Evolutionary conservation across 2,329 filamentous ascomycete species (phyloP).

Genomic region (Curvularia lunata): DNA sequence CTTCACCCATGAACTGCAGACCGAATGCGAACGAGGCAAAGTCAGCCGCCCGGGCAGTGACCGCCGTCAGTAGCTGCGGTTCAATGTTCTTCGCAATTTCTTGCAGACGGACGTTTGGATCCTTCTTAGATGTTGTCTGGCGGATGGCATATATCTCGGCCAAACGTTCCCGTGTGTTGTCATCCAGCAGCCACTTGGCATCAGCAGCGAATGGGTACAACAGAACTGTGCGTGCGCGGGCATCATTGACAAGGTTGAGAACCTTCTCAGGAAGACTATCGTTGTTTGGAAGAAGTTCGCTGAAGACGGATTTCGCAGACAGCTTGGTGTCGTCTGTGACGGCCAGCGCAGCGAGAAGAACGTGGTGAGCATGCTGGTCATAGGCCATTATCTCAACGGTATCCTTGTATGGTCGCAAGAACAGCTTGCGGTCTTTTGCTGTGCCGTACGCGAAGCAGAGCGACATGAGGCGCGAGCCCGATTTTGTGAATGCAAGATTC

Average conservation of each 20-base stretch:
- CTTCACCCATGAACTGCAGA: conserved; percentile 83
- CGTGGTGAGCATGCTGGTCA: conserved; percentile 77
- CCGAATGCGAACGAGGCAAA: conserved; percentile 80
- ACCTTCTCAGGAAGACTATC: conserved; percentile 67
- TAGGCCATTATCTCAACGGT: conserved; percentile 84
- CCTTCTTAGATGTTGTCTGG: conserved; percentile 89
- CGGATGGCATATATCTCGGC: conserved; percentile 80
- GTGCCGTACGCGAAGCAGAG: conserved; percentile 81
- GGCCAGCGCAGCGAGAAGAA: conserved; percentile 86
- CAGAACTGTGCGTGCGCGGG: conserved; percentile 69
- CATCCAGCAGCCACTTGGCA: conserved; percentile 66
- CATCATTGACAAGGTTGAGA: conserved; percentile 68
- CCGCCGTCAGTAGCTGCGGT: conserved; percentile 74
- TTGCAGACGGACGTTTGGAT: conserved; percentile 73
- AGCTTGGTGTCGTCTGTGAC: conserved; percentile 94
- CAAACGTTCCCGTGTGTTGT: conserved; percentile 72
- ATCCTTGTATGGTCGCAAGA: conserved; percentile 89
- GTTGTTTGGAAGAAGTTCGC: conserved; percentile 72
- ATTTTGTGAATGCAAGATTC: conserved; percentile 94
- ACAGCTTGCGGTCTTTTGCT: conserved; percentile 90
- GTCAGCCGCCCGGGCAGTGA: conserved; percentile 70
- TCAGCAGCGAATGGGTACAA: conserved; percentile 79
- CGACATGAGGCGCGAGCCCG: conserved; percentile 81
- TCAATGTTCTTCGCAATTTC: conserved; percentile 80
- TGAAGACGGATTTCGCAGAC: conserved; percentile 82